Base-by-base conservation (phyloP, 1,139 yeast species). In the Lodderomyces beijingensis region DNA sequence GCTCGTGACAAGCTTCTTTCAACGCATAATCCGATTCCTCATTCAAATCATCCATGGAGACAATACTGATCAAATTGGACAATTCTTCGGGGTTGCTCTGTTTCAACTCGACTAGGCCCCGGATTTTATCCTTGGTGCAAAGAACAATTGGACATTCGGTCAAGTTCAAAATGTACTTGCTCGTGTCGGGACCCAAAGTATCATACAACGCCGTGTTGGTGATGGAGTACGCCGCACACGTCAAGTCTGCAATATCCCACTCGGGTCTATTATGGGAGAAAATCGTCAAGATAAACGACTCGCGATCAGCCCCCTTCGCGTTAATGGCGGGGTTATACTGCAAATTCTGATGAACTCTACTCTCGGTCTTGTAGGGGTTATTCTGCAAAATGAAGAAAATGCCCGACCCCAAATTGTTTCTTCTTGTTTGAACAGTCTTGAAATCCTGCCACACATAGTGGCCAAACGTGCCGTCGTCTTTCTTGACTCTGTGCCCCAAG, bases 371-470 rank as follows among this genome's bases (percentile, higher is more conserved):
- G 47, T 45, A 67, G 40, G 70, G 62, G 42, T 69, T 71, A 39
- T 65, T 61, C 25, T 53, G 51, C 34, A 77, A 69, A n/a, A 74
- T 53, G 30, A 74, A 65, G 43, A 77, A 64, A 19, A 84, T 47
- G 9, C 93, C 94, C 3, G 85, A 60, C 4, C 88, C 93, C 28
- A 83, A 61, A 33, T 71, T 56, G 32, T 57, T 54, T 35, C 73
- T 67, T 33, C 79, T 62, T 28, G 50, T 42, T 19, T 59, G 56
- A 7, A 74, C 60, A 27, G 64, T 52, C 8, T 42, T 44, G 48
- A 68, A 80, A 6, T 72, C 53, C 41, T 70, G 63, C 57, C 64
- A 83, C 20, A 58, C 59, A 55, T 74, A 84, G 17, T 45, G 45
- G 33, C 59, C 66, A 31, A 65, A 63, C 4, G 70, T 57, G n/a